These are phyloP conservation scores for Dryadomyces sulphureus DNA, from an alignment of 2,329 filamentous ascomycete species.

Conservation along the genomic window DNA sequence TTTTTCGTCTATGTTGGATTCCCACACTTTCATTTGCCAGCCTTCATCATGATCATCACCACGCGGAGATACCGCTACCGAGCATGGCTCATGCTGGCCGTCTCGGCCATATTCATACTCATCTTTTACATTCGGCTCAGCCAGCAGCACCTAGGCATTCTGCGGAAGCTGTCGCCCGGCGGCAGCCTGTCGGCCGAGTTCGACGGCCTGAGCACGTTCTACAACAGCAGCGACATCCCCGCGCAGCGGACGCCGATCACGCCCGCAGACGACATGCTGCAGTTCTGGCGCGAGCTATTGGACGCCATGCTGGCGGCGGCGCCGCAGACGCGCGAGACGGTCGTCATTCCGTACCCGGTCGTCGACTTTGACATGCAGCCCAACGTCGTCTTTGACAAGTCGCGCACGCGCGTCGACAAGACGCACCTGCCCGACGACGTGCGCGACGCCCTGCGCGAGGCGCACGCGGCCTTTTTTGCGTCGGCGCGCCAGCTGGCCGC, in stretches of 20 bases:
- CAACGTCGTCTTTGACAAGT: constrained; percentile 1
- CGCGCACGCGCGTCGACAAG: constrained; percentile 5
- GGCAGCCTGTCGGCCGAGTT: not conserved
- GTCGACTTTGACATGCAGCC: constrained; percentile 5
- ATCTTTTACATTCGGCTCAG: not conserved
- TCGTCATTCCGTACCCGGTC: constrained; percentile 1
- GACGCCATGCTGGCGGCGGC: constrained; percentile 4
- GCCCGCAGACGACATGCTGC: constrained; percentile 10
- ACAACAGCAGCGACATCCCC: not conserved
- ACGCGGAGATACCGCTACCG: not conserved
- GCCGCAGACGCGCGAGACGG: constrained; percentile 3
- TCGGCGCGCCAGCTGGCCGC: not conserved
- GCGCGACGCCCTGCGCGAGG: constrained; percentile 1
- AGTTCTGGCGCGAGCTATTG: constrained; percentile 9
- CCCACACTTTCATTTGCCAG: too few species aligned
- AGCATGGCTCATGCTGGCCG: not conserved
- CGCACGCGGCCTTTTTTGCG: not conserved
- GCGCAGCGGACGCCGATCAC: not conserved
- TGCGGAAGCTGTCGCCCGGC: not conserved
- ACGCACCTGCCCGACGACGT: constrained; percentile 2
- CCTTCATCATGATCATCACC: not conserved
- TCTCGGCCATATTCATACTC: not conserved
- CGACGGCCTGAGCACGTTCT: too few species aligned
- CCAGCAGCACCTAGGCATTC: not conserved
- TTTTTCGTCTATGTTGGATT: too few species aligned